phyloP scores from a whole-genome alignment of 306 rosid species.

The Abrus pulchellus region DNA sequence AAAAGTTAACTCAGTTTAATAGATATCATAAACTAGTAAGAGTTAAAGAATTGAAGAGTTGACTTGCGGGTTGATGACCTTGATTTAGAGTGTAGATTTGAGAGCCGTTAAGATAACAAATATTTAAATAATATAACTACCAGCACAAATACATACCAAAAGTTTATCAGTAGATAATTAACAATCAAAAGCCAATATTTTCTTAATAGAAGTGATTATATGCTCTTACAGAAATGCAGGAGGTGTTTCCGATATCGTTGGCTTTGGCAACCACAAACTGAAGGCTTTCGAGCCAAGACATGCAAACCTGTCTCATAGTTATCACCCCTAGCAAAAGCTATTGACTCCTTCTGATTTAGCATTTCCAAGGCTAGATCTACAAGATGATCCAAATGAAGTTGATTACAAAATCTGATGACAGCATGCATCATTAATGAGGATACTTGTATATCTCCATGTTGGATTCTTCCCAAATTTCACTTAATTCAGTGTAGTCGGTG shows the following conservation, averaged over 20 bases:
- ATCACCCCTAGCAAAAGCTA: slow-evolving; percentile 40
- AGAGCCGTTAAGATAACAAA: too few species aligned
- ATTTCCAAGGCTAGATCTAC: slow-evolving; percentile 55
- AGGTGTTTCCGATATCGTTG: slow-evolving; percentile 2
- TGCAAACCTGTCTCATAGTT: slow-evolving; percentile 45
- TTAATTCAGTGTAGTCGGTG: not conserved
- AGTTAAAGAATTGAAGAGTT: too few species aligned
- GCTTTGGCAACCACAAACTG: slow-evolving; percentile 23
- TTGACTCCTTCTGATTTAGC: slow-evolving; percentile 3
- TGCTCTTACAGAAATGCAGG: slow-evolving; percentile 45
- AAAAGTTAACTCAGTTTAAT: too few species aligned
- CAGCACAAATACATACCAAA: too few species aligned
- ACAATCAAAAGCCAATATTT: too few species aligned
- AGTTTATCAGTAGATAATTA: too few species aligned
- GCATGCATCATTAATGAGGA: not conserved
- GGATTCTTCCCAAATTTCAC: not conserved
- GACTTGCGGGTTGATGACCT: too few species aligned
- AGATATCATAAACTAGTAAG: too few species aligned
- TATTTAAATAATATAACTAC: too few species aligned
- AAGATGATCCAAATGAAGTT: not conserved
- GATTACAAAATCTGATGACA: not conserved
- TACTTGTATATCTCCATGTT: not conserved
- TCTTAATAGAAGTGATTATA: not conserved
- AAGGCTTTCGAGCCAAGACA: slow-evolving; percentile 52
- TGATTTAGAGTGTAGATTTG: too few species aligned